phyloP scores from a whole-genome alignment of 768 basidiomycete genomes.

The Suillus hirtellus region DNA sequence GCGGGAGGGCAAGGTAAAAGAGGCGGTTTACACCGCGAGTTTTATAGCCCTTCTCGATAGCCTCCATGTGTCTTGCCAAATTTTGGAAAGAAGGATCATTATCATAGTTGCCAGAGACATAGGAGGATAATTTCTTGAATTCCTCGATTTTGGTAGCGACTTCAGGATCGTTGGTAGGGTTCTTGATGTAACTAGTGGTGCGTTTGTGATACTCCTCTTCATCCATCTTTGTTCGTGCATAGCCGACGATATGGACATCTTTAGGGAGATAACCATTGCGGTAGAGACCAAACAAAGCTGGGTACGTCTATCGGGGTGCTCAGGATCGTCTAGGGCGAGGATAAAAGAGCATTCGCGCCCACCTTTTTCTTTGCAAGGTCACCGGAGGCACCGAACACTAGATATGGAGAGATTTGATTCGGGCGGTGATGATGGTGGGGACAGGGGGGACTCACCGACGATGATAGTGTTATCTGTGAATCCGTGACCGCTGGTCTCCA shows the following conservation, averaged over 20 bases:
- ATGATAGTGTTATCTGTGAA: constrained; percentile 89
- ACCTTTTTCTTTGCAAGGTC: constrained; percentile 99
- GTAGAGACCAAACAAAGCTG: constrained; percentile 91
- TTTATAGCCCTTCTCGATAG: constrained; percentile 72
- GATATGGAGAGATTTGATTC: constrained; percentile 15
- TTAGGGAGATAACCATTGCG: constrained; percentile 76
- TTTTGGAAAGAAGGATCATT: constrained; percentile 75
- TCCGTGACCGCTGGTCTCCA: constrained; percentile 70
- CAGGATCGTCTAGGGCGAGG: constrained; percentile 46
- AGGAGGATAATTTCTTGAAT: constrained; percentile 81
- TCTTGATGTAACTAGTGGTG: constrained; percentile 83
- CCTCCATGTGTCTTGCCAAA: constrained; percentile 73
- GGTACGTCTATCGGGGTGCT: constrained; percentile 70
- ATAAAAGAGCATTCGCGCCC: constrained; percentile 4
- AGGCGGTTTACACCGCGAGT: constrained; percentile 73
- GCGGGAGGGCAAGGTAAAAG: constrained; percentile 97
- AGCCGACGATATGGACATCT: constrained; percentile 89
- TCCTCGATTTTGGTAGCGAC: constrained; percentile 65
- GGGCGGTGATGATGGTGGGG: constrained; percentile 11
- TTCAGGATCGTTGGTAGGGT: constrained; percentile 59
- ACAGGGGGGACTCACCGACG: constrained; percentile 59
- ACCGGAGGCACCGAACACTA: constrained; percentile 94
- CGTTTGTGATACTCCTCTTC: constrained; percentile 82
- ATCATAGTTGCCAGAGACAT: constrained; percentile 89
- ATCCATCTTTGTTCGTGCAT: constrained; percentile 96